Base-by-base conservation (phyloP, 2,329 filamentous ascomycete genomes). In the Aspergillus ochraceoroseus region DNA sequence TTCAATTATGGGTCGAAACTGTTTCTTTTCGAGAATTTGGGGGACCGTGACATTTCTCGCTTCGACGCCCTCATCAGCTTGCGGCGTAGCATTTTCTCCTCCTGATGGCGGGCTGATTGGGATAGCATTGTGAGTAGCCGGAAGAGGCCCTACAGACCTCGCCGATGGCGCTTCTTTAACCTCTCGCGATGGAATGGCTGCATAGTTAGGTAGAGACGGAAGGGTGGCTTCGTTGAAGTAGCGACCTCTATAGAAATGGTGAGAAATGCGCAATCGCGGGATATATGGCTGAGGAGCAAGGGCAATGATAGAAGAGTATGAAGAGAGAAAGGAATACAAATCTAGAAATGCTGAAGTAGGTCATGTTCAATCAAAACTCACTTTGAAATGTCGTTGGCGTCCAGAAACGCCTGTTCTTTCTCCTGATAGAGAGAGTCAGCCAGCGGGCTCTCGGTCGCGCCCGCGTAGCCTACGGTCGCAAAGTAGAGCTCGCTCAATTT, bases 401-500 rank as follows among this genome's bases (percentile, higher is more conserved):
- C 72, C 46, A 80, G 70, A 52, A 79, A 78, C 31, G 64, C 67
- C 51, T 66, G 61, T 60, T 77, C 72, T 49, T 71, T 66, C 46
- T 71, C 67, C 44, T 68, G 66, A 55, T 69, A 68, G 40, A 64
- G 58, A 27, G 66, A 74, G 57, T 78, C 77, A 56, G 81, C 61
- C 50, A 70, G 71, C 64, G 71, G 70, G 66, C 79, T 73, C 60
- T 74, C 68, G 66, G 61, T 65, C 57, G 67, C 67, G 57, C 58
- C 59, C 53, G 62, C 57, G 54, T 70, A 63, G 51, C 73, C 65
- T 63, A 82, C 79, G 65, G 83, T 84, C 73, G 85, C 82, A 75
- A 85, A 79, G 73, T 85, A 94, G 58, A 95, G 77, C 72, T 92
- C 85, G 65, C 83, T 83, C 64, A 95, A 77, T 75, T 94, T 94